Base-by-base conservation (phyloP, 2,329 filamentous ascomycete genomes). In the Penicillium sp. region DNA sequence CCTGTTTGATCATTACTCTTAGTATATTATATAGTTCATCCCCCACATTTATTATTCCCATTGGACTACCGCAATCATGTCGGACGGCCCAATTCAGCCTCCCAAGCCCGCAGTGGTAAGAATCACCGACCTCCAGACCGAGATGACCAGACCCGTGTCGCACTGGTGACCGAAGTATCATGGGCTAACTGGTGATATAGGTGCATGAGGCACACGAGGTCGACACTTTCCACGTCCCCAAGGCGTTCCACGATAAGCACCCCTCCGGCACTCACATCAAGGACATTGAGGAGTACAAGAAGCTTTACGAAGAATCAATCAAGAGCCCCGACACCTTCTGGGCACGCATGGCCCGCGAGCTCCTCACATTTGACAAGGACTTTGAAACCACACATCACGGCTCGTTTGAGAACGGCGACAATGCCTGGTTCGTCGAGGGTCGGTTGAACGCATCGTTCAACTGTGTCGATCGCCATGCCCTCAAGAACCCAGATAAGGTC, bases 371-470 rank as follows among this genome's bases (percentile, higher is more conserved):
- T 87, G 83, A 88, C 58, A 80, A 80, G 59, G 91, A 97, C 67
- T 98, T 98, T 73, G 75, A 95, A 70, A 97, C 90, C 12, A 89
- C 94, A 46, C 82, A 82, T 69, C 80, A 78, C 52, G 93, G 93
- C 53, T 83, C 82, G 28, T 80, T 98, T 49, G 69, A 69, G 46
- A 77, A 85, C 55, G 93, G 93, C 61, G 90, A 98, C 74, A 84
- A 79, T 65, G 87, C 89, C 56, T 98, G 93, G 91, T 98, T 97
- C 68, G 73, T 90, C 54, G 93, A 96, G 75, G 93, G 93, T 59
- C 82, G 84, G 63, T 77, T 98, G 65, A 98, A 98, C 65, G 93
- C 93, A 56, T 93, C 87, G 26, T 97, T 89, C 82, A 98, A 98
- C 77, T 95, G 89, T 66, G 84, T 98, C 57, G 93, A 98, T 67